Percentiles rank a stretch among this genome's conserved stretches.
These are phyloP conservation scores for Claviceps sp. DNA, from an alignment of 2,329 filamentous ascomycete species.

Conservation along the genomic window DNA sequence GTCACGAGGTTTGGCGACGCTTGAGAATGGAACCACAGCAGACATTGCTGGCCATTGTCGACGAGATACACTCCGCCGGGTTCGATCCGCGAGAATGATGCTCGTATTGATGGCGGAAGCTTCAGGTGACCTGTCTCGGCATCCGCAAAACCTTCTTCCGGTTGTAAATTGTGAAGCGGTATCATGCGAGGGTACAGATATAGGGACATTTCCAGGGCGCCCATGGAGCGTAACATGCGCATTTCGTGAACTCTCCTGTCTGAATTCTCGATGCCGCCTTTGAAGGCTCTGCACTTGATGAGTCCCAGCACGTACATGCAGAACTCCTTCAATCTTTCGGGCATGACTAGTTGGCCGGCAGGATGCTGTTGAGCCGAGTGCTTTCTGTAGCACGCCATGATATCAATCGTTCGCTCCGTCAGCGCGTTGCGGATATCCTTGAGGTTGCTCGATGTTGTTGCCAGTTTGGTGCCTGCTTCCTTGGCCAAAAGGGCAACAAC, in stretches of 20 bases:
- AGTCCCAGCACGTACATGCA: conserved; percentile 90
- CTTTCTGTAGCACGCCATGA: conserved; percentile 84
- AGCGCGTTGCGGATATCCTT: conserved; percentile 77
- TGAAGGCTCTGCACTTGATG: conserved; percentile 84
- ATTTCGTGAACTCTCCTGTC: conserved; percentile 87
- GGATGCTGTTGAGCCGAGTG: conserved; percentile 78
- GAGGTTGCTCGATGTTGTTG: conserved; percentile 52
- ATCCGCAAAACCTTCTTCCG: conserved; percentile 86
- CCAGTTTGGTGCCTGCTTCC: conserved; percentile 79
- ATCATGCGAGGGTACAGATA: conserved; percentile 95
- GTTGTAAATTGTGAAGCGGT: conserved; percentile 75
- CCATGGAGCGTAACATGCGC: conserved; percentile 80
- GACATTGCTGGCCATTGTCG: conserved; percentile 84
- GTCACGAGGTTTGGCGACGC: conserved; percentile 83
- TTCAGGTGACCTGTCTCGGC: conserved; percentile 70
- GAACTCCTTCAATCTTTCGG: conserved; percentile 91
- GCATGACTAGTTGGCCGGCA: conserved; percentile 84
- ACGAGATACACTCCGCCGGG: conserved; percentile 88
- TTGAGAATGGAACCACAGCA: conserved; percentile 85
- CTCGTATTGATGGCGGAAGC: conserved; percentile 67
- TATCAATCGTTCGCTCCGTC: conserved; percentile 85
- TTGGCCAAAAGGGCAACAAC: conserved; percentile 82
- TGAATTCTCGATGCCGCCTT: conserved; percentile 79
- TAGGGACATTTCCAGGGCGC: conserved; percentile 68
- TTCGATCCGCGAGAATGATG: conserved; percentile 78